Evolutionary conservation across 495 filamentous ascomycete genomes (phyloP), one percentile per base, ranked within the genome.

Genomic region (Pseudevernia furfuracea): DNA sequence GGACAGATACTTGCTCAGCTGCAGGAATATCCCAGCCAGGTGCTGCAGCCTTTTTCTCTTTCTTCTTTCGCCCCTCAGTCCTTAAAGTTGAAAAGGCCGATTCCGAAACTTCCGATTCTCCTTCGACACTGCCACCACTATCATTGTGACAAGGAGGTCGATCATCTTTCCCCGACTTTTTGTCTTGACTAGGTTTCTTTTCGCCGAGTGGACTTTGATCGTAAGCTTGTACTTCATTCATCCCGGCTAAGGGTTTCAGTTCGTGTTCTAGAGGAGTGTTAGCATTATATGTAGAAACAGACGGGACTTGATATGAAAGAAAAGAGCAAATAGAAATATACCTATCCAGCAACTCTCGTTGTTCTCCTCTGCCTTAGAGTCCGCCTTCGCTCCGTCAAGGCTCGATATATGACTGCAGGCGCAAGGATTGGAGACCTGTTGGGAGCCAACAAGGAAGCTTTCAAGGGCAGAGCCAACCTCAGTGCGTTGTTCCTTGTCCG

Each of bases 391-490:
- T 65, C 63, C 63, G 41, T 65, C 63, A 65, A 59, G 37, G 52
- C 55, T 65, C 43, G 63, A 37, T 65, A 17, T 60, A 60, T 60
- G 56, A 60, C 63, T 65, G 56, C 63, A 65, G 57, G 57, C 28
- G 63, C 63, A 60, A 60, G 63, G 55, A 60, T 65, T 65, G 63
- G 57, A 65, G 57, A 52, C 49, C 63, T 65, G 63, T 46, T 52
- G 63, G 57, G 19, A 60, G 57, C 56, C 63, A 65, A 65, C 55
- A 52, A 66, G 60, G 41, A 66, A 63, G 65, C 36, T n/a, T 64
- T 67, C 65, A 37, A 67, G 37, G 36, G 56, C 32, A 59, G 65
- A 64, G 41, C 65, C 65, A 64, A 64, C 61, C 58, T 44, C 34
- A 41, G 36, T 59, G 49, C 60, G 60, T 36, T 67, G 60, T 28